A percentile compares a stretch with the other conserved stretches of the same genome.
phyloP scores from a whole-genome alignment of 257 asterid species.

The Salvia hispanica region DNA sequence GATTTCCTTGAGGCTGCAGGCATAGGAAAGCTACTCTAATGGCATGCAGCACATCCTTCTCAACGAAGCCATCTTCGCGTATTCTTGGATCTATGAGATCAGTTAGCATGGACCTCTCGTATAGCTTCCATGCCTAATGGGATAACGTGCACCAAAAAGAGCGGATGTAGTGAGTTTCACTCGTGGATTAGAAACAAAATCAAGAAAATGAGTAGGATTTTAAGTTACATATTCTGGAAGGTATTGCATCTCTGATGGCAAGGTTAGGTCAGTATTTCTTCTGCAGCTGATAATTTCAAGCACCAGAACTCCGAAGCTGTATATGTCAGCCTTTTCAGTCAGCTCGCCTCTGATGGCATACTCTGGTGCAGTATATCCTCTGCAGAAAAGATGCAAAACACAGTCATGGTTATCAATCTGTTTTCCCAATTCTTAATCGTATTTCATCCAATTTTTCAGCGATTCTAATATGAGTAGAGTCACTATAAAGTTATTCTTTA shows the following conservation, averaged over 20 bases:
- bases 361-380: slow-evolving; percentile 87
- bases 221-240: slow-evolving; percentile 71
- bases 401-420: neutral
- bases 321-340: slow-evolving; percentile 76
- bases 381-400: slow-evolving; percentile 24
- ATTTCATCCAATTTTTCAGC: neutral
- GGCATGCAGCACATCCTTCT: slow-evolving; percentile 56
- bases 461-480: slow-evolving; percentile 9
- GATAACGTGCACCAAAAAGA: slow-evolving; percentile 5
- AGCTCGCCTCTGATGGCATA: slow-evolving; percentile 78
- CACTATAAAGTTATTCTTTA: neutral
- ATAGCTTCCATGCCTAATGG: slow-evolving; percentile 71
- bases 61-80: slow-evolving; percentile 41
- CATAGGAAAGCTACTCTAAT: slow-evolving; percentile 61
- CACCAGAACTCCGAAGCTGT: slow-evolving; percentile 72
- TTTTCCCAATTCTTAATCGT: neutral
- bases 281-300: slow-evolving; percentile 73
- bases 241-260: slow-evolving; percentile 76
- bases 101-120: slow-evolving; percentile 57
- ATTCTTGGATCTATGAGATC: slow-evolving; percentile 64
- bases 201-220: neutral
- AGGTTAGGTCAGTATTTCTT: slow-evolving; percentile 61
- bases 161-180: slow-evolving; percentile 4
- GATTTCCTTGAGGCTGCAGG: slow-evolving; percentile 63
- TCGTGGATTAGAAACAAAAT: neutral